A percentile compares a stretch with the other conserved stretches of the same genome.
These are phyloP conservation scores for Colletotrichum eleusines DNA, from an alignment of 2,329 filamentous ascomycete genomes.

Conservation along the genomic window DNA sequence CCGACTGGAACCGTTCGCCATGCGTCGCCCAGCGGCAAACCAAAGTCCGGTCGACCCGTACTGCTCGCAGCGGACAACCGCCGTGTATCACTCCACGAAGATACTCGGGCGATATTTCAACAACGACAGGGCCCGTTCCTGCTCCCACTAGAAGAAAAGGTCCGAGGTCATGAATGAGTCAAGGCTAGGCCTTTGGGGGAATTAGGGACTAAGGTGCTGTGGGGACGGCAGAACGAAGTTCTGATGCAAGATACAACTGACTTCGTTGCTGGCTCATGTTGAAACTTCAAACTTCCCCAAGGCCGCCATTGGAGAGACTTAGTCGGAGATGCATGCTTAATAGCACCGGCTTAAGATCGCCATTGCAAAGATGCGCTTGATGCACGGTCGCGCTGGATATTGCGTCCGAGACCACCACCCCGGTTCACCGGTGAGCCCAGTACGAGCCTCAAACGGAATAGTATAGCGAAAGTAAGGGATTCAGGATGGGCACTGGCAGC, in stretches of 20 bases:
- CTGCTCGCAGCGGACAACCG: constrained; percentile 6
- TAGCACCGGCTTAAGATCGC: neutral
- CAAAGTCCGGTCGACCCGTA: neutral
- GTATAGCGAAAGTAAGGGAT: neutral
- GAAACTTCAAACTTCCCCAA: neutral
- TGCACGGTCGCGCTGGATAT: constrained; percentile 15
- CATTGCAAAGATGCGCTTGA: constrained; percentile 19
- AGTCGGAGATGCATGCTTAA: neutral
- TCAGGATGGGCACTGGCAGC: neutral
- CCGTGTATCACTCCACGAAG: constrained; percentile 1
- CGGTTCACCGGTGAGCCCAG: constrained; percentile 4
- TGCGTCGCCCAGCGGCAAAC: neutral
- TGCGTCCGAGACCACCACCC: constrained; percentile 21
- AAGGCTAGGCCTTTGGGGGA: constrained; percentile 7
- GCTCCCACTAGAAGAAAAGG: neutral
- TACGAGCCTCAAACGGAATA: neutral
- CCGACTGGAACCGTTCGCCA: neutral
- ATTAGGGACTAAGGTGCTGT: constrained; percentile 7
- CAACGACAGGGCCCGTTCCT: neutral
- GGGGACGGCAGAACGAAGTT: constrained; percentile 19
- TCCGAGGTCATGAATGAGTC: neutral
- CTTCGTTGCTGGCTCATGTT: neutral
- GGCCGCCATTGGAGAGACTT: constrained; percentile 1
- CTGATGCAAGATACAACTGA: constrained; percentile 27
- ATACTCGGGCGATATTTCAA: constrained; percentile 3